Conservation (phyloP, 495 filamentous ascomycete genomes). For the Arthonia radiata region DNA sequence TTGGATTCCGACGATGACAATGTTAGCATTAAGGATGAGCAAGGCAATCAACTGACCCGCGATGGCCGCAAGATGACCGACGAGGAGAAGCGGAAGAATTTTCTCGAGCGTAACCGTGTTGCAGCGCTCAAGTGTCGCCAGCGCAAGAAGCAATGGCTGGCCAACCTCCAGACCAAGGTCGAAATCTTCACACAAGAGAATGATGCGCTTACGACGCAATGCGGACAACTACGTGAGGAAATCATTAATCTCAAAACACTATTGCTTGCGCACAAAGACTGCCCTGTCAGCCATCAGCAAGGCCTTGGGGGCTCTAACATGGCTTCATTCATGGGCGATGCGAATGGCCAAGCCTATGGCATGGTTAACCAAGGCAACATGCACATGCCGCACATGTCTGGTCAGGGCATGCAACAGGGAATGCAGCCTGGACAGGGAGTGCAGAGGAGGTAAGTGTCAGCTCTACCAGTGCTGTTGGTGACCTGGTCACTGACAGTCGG, state of each 20-base stretch:
- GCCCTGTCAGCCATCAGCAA: constrained; percentile 73
- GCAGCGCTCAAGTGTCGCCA: constrained; percentile 93
- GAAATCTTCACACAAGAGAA: constrained; percentile 81
- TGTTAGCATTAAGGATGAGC: constrained; percentile 20
- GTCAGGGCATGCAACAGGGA: constrained; percentile 7
- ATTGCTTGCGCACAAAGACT: constrained; percentile 87
- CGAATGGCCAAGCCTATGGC: constrained; percentile 9
- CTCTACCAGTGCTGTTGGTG: too few relatives aligned
- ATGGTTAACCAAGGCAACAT: constrained; percentile 7
- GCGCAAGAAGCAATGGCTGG: constrained; percentile 96
- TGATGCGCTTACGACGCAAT: constrained; percentile 60
- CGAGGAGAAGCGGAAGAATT: constrained; percentile 96
- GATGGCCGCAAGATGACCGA: constrained; percentile 82
- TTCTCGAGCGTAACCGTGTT: constrained; percentile 83
- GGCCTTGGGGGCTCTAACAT: constrained; percentile 46
- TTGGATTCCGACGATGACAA: constrained; percentile 31
- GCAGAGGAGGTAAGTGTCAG: constrained; percentile 27
- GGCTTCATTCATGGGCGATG: constrained; percentile 28
- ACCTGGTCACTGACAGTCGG: too few relatives aligned
- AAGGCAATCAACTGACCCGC: constrained; percentile 6
- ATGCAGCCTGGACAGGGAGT: constrained; percentile 21
- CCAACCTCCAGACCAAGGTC: constrained; percentile 84
- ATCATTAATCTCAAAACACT: constrained; percentile 89
- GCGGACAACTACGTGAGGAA: constrained; percentile 68
- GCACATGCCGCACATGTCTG: constrained; percentile 8